Base-by-base conservation (phyloP, 257 asterid species). In the Fraxinus pennsylvanica region DNA sequence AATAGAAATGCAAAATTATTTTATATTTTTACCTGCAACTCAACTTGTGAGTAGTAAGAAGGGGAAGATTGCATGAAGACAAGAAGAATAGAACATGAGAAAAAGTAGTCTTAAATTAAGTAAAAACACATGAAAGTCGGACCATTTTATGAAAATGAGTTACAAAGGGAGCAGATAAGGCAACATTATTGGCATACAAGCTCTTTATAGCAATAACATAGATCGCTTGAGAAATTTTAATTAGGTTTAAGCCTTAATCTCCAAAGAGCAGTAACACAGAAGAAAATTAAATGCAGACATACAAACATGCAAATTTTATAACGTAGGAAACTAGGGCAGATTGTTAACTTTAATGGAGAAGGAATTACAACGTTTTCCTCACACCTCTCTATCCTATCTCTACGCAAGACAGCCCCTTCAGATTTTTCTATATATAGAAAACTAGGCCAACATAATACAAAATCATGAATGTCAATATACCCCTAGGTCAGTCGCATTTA, bases 71-170 rank as follows among this genome's bases (percentile, higher is more conserved):
- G 17, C 63, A 19, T 17, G 19, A n/a, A 79, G 21, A 13, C 32
- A 68, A 59, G n/a, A 66, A 76, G 45, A 27, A 70, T 30, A 43
- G 21, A 32, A 27, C 27, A 74, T 73, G 27, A 73, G 25, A 68
- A 47, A 66, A 63, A 30, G 54, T 32, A 6, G 2, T 50, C 14
- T 4, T 66, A 38, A 73, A 43, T 76, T 21, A 27, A 0, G 68
- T 32, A 43, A 74, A 7, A 32, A 76, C 36, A 33, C 50, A 47
- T 5, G 38, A 22, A 39, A 41, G 36, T 25, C 54, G n/a, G 41
- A 15, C 27, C 19, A 25, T 54, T 19, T 63, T 63, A 32, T 27
- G 54, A 45, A 45, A 45, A 6, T 13, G 9, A 33, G 66, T 25
- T 70, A 36, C 72, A 17, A 41, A 63, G 73, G 52, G 30, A 68